Evolutionary conservation across 768 basidiomycete species (phyloP).

Genomic region (Leucocoprinus birnbaumii): DNA sequence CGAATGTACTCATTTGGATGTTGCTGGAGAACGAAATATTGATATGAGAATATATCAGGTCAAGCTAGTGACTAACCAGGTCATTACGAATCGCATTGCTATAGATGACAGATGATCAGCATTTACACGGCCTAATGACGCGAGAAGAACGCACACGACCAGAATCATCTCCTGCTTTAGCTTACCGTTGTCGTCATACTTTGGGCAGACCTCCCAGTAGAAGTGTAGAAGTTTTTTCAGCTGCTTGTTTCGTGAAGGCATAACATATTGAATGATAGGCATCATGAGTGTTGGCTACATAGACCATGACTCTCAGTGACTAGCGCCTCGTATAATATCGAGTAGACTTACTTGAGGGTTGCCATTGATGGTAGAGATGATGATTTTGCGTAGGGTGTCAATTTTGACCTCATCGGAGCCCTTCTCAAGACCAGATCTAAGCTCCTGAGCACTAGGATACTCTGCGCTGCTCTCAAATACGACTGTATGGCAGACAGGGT

Average conservation of each 20-base stretch:
- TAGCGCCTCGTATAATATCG: neutral
- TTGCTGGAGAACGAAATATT: slow-evolving; percentile 55
- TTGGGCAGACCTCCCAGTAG: slow-evolving; percentile 98
- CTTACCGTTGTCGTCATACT: slow-evolving; percentile 95
- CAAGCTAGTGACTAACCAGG: slow-evolving; percentile 54
- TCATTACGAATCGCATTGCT: slow-evolving; percentile 98
- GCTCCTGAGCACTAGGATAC: slow-evolving; percentile 76
- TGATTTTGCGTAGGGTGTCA: slow-evolving; percentile 93
- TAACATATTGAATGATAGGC: slow-evolving; percentile 97
- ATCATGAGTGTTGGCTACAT: slow-evolving; percentile 86
- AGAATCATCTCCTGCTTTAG: slow-evolving; percentile 99
- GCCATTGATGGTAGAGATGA: slow-evolving; percentile 92
- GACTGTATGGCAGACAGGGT: slow-evolving; percentile 74
- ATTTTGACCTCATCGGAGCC: slow-evolving; percentile 96
- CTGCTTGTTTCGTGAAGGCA: slow-evolving; percentile 93
- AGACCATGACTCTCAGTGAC: slow-evolving; percentile 1
- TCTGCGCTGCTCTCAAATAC: slow-evolving; percentile 73
- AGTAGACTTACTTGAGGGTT: slow-evolving; percentile 72
- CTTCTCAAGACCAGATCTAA: slow-evolving; percentile 84
- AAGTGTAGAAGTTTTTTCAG: slow-evolving; percentile 96
- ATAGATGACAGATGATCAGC: slow-evolving; percentile 6
- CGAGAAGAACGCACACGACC: slow-evolving; percentile 71
- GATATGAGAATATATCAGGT: slow-evolving; percentile 3
- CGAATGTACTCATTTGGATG: slow-evolving; percentile 99
- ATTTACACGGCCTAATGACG: neutral